Base-by-base conservation (phyloP, 2,329 filamentous ascomycete species). In the Emergomyces orientalis region DNA sequence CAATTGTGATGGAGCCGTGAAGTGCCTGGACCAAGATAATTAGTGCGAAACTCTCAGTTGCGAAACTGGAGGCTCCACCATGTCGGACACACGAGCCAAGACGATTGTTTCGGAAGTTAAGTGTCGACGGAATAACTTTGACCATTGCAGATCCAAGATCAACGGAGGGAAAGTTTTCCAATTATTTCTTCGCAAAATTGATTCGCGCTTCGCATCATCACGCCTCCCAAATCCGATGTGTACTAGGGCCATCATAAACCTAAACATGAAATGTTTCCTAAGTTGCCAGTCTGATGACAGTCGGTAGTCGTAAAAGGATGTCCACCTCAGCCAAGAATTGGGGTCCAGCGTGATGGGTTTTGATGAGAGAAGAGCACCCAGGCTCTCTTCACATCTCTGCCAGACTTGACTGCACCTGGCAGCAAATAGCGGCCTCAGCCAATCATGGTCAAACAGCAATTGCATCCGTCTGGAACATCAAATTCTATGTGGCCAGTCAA, bases 171-270 rank as follows among this genome's bases (percentile, higher is more conserved):
- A 58, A 43, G 14, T 47, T 32, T 30, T 47, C 25, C 8, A 30
- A 47, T 47, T 41, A n/a, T n/a, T n/a, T 47, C 56, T 59, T 22
- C 56, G 39, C 56, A 47, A 22, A 32, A 25, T 47, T 45, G 25
- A 34, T 59, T 59, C 56, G 56, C 56, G 56, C 56, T 47, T 59
- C 56, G 56, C 41, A 47, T 45, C 37, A 43, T 43, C 39, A 14
- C 19, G 32, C 34, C 54, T 56, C 32, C 22, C 34, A 27, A 56
- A 27, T 22, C 17, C 54, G 25, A 56, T 14, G n/a, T 37, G n/a
- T n/a, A 14, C 27, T 27, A 37, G 54, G 11, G 34, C n/a, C 25
- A 8, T 56, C 54, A 56, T 11, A 27, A 56, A 56, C 11, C 52
- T 2, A 13, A 39, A 34, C 32, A 56, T 39, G n/a, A 14, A 56